Evolutionary conservation across 2,329 filamentous ascomycete species (phyloP), one percentile per base, ranked within the genome.

Genomic region (Neofusicoccum ribis): DNA sequence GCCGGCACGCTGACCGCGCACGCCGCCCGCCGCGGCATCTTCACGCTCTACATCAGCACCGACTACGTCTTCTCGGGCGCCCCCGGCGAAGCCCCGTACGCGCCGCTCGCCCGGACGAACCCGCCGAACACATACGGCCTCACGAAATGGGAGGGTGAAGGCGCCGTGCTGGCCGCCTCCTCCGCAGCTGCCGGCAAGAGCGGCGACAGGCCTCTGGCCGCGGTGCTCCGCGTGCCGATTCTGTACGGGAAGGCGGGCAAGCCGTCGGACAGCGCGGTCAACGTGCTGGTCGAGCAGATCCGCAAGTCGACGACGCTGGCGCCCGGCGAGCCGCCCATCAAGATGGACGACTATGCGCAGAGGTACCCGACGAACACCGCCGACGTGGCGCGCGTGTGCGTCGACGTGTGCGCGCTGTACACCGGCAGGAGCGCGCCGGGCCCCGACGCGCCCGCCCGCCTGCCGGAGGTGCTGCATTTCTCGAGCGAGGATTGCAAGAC

Each of bases 351-450:
- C 76, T 96, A 92, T 88, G 89, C 91, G 1, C 80, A 91, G 59
- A 86, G 93, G 34, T 96, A 92, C 79, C 93, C 93, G 8, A 96
- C 93, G 7, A 95, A 95, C 74, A 96, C 92, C 0, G 89, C 92
- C 74, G 93, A 97, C 73, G 89, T 96, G 17, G 92, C 85, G 17
- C 84, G 93, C 44, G 91, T 97, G 51, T 91, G 88, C 71, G 84
- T 88, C 67, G 91, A 96, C 70, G 81, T 95, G 54, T 86, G 90
- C 1, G 83, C 82, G 67, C 88, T 90, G 72, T 95, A 93, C 72
- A 47, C 44, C 4, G 77, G 54, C 4, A 15, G 50, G 31, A 15
- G 14, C 15, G 2, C 14, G 31, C 52, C 63, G 6, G 52, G 14
- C 15, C 50, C 70, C 1, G 63, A 67, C 72, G 77, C 81, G 12